Base-by-base conservation (phyloP, 2,329 filamentous ascomycete genomes). In the Aspergillus nomiae region DNA sequence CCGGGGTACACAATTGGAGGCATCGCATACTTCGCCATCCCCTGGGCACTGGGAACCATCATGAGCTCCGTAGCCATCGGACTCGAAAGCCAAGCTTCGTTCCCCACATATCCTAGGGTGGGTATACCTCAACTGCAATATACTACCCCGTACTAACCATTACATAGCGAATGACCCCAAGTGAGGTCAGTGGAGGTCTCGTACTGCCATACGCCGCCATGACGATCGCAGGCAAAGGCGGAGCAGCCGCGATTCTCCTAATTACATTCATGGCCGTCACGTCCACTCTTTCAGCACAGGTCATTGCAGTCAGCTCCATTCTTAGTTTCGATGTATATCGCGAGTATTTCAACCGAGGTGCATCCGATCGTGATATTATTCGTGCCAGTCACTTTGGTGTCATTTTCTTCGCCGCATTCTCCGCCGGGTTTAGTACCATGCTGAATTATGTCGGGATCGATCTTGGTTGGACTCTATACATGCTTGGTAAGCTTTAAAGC, bases 261-360 rank as follows among this genome's bases (percentile, higher is more conserved):
- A 77, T 79, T n/a, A 75, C 72, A 1, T 80, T 80, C 68, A 80
- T 80, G 78, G 77, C 77, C 2, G 73, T 77, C 0, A 80, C 78
- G 2, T 84, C 81, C 0, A 85, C 83, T 0, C 77, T 84, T 2
- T 83, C 81, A 0, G 83, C 84, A 0, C 83, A 85, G 51, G 79
- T 85, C 1, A 85, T 86, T 55, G 82, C 84, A 1, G 83, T 85
- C 2, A 83, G 81, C 5, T 84, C 83, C 0, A 85, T 86, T 57
- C 80, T 86, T 56, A 82, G 79, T 54, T 86, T 85, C 57, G 84
- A 86, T 51, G 82, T 86, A 1, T 86, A 85, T 67, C 76, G 82
- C 0, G 79, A 80, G 19, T 85, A 86, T 63, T 75, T 84, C 65
- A 84, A 84, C 58, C 75, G 72, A 4, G 62, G 63, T 0, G 84